These are phyloP conservation scores for Phytopythium oedochilum DNA, from an alignment of 352 stramenopile genomes.

Conservation along the genomic window DNA sequence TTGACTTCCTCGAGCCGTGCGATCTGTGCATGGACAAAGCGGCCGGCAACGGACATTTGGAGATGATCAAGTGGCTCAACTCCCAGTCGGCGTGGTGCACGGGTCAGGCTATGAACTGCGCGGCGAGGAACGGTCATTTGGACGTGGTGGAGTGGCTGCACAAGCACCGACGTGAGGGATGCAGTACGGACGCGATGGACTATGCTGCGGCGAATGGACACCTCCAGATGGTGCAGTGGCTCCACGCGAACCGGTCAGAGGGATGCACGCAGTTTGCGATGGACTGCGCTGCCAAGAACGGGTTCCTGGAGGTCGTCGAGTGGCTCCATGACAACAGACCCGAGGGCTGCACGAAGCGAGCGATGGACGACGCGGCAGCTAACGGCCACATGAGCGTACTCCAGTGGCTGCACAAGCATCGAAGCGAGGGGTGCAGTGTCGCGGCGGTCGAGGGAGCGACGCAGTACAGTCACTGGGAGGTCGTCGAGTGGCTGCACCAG, in stretches of 20 bases:
- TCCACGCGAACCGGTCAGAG: constrained; percentile 3
- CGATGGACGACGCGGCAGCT: constrained; percentile 15
- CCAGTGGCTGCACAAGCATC: constrained; percentile 16
- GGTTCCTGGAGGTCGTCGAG: constrained; percentile 9
- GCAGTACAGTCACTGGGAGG: constrained; percentile 2
- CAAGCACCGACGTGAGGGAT: constrained; percentile 24
- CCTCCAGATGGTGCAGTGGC: constrained; percentile 10
- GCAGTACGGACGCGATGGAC: constrained; percentile 23
- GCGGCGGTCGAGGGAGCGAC: neutral
- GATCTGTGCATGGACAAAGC: constrained; percentile 17
- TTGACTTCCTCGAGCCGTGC: constrained; percentile 10
- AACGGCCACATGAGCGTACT: constrained; percentile 16
- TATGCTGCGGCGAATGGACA: constrained; percentile 19
- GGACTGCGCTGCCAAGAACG: constrained; percentile 20
- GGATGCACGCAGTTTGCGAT: constrained; percentile 11
- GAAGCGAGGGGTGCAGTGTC: constrained; percentile 9
- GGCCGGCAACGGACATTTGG: constrained; percentile 18
- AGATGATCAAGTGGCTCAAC: constrained; percentile 25
- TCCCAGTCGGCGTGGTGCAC: constrained; percentile 10
- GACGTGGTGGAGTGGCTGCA: constrained; percentile 31
- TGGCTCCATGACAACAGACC: constrained; percentile 15
- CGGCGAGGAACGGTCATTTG: no score
- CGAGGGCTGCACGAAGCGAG: constrained; percentile 9
- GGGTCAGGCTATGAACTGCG: no score
- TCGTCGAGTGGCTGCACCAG: constrained; percentile 1